A percentile compares a stretch with the other conserved stretches of the same genome.
These are phyloP conservation scores for Scedosporium apiospermum DNA, from an alignment of 2,329 filamentous ascomycete species.

Conservation along the genomic window DNA sequence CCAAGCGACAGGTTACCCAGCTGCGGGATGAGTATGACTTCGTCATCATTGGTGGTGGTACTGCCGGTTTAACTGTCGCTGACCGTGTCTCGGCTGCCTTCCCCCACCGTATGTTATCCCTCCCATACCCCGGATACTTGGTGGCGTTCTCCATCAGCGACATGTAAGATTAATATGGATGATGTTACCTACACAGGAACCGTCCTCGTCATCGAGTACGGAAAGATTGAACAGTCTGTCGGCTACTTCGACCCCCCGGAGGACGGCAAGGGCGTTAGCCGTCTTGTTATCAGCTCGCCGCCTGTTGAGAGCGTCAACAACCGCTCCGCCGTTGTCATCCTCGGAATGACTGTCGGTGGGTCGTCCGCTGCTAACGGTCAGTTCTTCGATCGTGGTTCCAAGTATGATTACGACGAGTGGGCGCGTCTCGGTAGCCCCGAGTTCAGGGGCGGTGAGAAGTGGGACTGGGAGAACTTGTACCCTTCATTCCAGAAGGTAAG, in stretches of 20 bases:
- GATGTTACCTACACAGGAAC: background rate
- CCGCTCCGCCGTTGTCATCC: slow-evolving; percentile 16
- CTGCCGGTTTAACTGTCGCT: slow-evolving; percentile 22
- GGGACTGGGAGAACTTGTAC: slow-evolving; percentile 25
- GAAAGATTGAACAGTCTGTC: slow-evolving; percentile 13
- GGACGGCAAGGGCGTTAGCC: slow-evolving; percentile 13
- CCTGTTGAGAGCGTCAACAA: slow-evolving; percentile 18
- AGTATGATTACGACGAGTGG: slow-evolving; percentile 26
- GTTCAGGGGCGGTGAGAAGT: slow-evolving; percentile 14
- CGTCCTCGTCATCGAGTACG: slow-evolving; percentile 13
- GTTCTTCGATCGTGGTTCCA: slow-evolving; percentile 26
- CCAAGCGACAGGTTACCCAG: slow-evolving; percentile 16
- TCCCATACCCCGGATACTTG: background rate
- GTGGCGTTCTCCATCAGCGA: background rate
- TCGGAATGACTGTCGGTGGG: slow-evolving; percentile 25
- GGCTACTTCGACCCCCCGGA: slow-evolving; percentile 19
- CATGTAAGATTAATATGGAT: background rate
- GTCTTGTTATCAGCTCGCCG: slow-evolving; percentile 15
- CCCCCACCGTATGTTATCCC: slow-evolving; percentile 13
- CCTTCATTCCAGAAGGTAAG: slow-evolving; percentile 25
- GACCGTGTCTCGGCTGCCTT: slow-evolving; percentile 21
- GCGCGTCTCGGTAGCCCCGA: slow-evolving; percentile 18
- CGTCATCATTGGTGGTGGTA: slow-evolving; percentile 22
- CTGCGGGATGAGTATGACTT: slow-evolving; percentile 20
- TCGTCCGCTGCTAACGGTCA: slow-evolving; percentile 26